phyloP scores from a whole-genome alignment of 371 early-diverging fungal genomes.

The Chytridium lagenaria region DNA sequence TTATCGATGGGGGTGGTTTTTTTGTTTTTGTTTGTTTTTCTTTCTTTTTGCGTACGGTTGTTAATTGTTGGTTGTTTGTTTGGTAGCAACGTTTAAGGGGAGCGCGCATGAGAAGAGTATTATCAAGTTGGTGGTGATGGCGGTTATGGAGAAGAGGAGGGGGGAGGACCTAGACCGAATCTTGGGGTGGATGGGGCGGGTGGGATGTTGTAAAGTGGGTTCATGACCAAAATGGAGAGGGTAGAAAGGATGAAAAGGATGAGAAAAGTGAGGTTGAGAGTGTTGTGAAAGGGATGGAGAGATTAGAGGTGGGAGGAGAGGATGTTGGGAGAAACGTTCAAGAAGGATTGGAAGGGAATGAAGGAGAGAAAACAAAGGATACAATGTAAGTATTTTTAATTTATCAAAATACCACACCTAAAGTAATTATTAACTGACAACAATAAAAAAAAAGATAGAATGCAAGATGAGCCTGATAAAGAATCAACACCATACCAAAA shows the following conservation, averaged over 20 bases:
- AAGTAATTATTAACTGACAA: no score
- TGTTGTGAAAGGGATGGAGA: neutral
- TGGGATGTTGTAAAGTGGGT: constrained; percentile 21
- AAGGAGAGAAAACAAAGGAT: no score
- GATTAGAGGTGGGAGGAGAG: neutral
- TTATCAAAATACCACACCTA: no score
- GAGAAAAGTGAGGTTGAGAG: no score
- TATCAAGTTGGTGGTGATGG: constrained; percentile 44
- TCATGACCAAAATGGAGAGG: neutral
- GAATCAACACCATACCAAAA: no score
- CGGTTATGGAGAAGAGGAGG: constrained; percentile 38
- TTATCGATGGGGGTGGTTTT: neutral
- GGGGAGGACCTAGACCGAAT: constrained; percentile 19
- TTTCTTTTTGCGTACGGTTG: no score
- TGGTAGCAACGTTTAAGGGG: constrained; percentile 56
- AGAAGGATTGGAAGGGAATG: neutral
- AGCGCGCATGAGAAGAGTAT: constrained; percentile 55
- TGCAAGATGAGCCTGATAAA: no score
- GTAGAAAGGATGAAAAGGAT: neutral
- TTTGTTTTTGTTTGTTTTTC: no score
- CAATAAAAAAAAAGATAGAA: no score
- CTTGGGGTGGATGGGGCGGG: constrained; percentile 24
- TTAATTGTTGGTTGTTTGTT: no score
- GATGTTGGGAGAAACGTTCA: neutral
- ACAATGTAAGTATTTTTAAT: no score